Percentiles rank a stretch among this genome's conserved stretches.
These are phyloP conservation scores for Leishmania aethiopica DNA, from an alignment of 208 protist species.

Conservation along the genomic window DNA sequence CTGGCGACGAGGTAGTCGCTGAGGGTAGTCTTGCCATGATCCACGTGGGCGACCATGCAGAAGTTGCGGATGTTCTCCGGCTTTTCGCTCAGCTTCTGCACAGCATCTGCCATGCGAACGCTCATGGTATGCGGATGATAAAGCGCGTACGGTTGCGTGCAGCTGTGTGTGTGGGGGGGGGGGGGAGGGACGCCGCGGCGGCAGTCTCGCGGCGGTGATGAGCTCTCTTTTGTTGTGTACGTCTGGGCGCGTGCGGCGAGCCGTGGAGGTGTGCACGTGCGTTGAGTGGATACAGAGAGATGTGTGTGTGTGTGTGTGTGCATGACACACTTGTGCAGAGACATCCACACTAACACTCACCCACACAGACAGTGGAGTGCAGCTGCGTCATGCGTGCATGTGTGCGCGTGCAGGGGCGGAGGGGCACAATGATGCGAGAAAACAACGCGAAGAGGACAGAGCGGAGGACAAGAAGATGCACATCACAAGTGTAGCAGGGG, in stretches of 20 bases:
- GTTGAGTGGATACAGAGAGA: not conserved
- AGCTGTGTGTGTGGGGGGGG: not conserved
- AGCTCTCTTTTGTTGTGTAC: not conserved
- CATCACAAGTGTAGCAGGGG: not conserved
- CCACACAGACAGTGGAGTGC: not conserved
- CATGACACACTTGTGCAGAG: not conserved
- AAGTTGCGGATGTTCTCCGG: conserved; percentile 95
- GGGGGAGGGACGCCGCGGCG: not conserved
- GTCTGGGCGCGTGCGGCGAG: not conserved
- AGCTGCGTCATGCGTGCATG: not conserved
- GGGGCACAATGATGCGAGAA: not conserved
- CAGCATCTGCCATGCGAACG: conserved; percentile 17
- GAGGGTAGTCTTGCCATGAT: conserved; percentile 99
- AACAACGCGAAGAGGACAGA: not conserved
- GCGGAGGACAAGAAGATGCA: not conserved
- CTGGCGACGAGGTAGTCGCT: conserved; percentile 97
- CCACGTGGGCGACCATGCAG: conserved; percentile 98
- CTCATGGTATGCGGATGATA: conserved; percentile 12
- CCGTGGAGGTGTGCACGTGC: not conserved
- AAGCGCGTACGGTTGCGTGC: not conserved
- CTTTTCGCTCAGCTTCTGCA: conserved; percentile 64
- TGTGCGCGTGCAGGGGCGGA: not conserved
- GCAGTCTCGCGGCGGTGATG: not conserved
- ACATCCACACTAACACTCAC: not conserved
- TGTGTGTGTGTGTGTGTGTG: not conserved